Base-by-base conservation (phyloP, 805 yeast genomes). In the Candida rishiriensis region DNA sequence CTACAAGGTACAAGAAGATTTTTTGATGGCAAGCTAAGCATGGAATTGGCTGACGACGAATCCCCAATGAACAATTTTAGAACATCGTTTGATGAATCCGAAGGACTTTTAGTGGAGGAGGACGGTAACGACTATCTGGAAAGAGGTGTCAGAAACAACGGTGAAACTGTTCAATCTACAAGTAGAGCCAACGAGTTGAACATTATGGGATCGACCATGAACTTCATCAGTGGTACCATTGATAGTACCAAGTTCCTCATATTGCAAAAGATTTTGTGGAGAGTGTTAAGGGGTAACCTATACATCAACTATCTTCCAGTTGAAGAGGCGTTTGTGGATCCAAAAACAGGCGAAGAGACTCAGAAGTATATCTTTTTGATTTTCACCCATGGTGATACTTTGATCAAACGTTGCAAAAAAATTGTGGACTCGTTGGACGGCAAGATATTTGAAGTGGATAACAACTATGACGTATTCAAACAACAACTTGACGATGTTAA, bases 361-460 rank as follows among this genome's bases (percentile, higher is more conserved):
- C 77, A 73, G 46, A 90, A 90, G 65, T 87, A 85, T 58, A 85
- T 88, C 36, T 90, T 93, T 56, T 75, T 93, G 43, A 82, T 91
- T 30, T 90, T 91, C 60, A 86, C 97, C 15, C 98, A 93, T 66
- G 99, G 99, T 58, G 69, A 77, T 16, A 70, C 79, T 38, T 72
- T 93, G 44, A 66, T 84, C 41, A 72, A 73, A 49, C 81, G 88
- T 60, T 87, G 89, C 43, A 79, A 73, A 56, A 83, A 79, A 60
- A 86, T 93, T 39, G 80, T 91, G 40, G 96, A 89, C 52, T 88
- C 98, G 1, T 73, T 93, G 51, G 96, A 88, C 54, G 97, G 97
- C 10, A 77, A 74, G 41, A 66, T 88, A 10, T 85, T 76, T 60
- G 73, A 78, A 9, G 80, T 85, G 29, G 83, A 79, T 48, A 57